Base-by-base conservation (phyloP, 352 stramenopile species). In the Pythium apleroticum region DNA sequence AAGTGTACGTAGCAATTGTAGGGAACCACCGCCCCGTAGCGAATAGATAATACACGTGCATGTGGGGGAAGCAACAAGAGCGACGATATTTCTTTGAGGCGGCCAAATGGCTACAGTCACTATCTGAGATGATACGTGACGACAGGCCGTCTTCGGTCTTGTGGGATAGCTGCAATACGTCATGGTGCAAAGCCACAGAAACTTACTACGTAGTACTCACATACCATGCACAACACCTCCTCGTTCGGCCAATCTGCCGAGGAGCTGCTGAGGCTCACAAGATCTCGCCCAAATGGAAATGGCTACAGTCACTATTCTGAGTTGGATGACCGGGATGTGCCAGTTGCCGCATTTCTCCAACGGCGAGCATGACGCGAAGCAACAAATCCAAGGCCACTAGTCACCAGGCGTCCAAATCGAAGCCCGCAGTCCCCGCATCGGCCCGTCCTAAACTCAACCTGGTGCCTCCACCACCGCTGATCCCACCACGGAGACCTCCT, bases 41-140 rank as follows among this genome's bases (percentile, higher is more conserved):
- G 20, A 50, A 28, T 50, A 50, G 43, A 50, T 50, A 50, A 50
- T 50, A 50, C 43, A 50, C 43, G 43, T 50, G 43, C 43, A 50
- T 50, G 43, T 50, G 19, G 43, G 43, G 43, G 12, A 41, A 35
- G n/a, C n/a, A n/a, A n/a, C n/a, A n/a, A n/a, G n/a, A n/a, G n/a
- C n/a, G n/a, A n/a, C n/a, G n/a, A n/a, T n/a, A n/a, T n/a, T n/a
- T n/a, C n/a, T n/a, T n/a, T n/a, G n/a, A n/a, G n/a, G n/a, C n/a
- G n/a, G n/a, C n/a, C n/a, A n/a, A n/a, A n/a, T n/a, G n/a, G n/a
- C n/a, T n/a, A n/a, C n/a, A n/a, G n/a, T n/a, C n/a, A n/a, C n/a
- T n/a, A n/a, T n/a, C n/a, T n/a, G n/a, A n/a, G n/a, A n/a, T n/a
- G n/a, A n/a, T n/a, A n/a, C n/a, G n/a, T n/a, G n/a, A n/a, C n/a